phyloP scores from a whole-genome alignment of 2,329 filamentous ascomycete species.

The Laburnicola sp. region DNA sequence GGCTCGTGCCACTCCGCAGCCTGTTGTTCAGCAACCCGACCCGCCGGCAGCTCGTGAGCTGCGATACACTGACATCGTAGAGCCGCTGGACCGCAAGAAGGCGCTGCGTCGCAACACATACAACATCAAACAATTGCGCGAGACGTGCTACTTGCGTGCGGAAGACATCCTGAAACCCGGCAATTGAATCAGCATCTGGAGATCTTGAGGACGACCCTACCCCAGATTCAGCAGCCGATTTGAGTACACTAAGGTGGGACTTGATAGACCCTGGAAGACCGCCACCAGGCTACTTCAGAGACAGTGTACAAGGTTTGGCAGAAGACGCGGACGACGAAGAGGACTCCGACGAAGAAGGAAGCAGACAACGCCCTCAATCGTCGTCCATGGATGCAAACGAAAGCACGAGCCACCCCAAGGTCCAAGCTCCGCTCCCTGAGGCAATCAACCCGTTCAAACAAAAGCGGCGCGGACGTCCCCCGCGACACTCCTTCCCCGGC shows the following conservation, averaged over 20 bases:
- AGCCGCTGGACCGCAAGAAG: slow-evolving; percentile 52
- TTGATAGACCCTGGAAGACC: slow-evolving; percentile 61
- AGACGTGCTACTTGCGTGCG: slow-evolving; percentile 64
- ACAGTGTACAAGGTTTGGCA: slow-evolving; percentile 25
- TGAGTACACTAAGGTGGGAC: slow-evolving; percentile 64
- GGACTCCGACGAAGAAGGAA: slow-evolving; percentile 39
- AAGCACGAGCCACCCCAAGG: slow-evolving; percentile 25
- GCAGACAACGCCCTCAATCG: slow-evolving; percentile 12
- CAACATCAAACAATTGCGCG: slow-evolving; percentile 65
- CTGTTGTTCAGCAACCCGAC: slow-evolving; percentile 4
- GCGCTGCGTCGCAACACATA: slow-evolving; percentile 57
- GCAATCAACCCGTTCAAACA: slow-evolving; percentile 39
- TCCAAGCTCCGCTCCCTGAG: slow-evolving; percentile 24
- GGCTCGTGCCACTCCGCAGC: slow-evolving; percentile 14
- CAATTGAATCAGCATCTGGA: slow-evolving; percentile 64
- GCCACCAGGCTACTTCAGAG: slow-evolving; percentile 39
- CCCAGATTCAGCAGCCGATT: slow-evolving; percentile 54
- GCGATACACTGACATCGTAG: slow-evolving; percentile 42
- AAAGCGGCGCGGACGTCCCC: slow-evolving; percentile 41
- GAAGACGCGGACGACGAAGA: slow-evolving; percentile 43
- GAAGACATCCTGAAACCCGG: slow-evolving; percentile 62
- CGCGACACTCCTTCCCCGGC: slow-evolving; percentile 35
- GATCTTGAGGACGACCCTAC: slow-evolving; percentile 49
- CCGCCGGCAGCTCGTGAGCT: slow-evolving; percentile 19
- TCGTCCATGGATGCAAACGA: slow-evolving; percentile 24